These are phyloP conservation scores for Aspergillus terreus DNA, from an alignment of 2,329 filamentous ascomycete genomes.

Conservation along the genomic window DNA sequence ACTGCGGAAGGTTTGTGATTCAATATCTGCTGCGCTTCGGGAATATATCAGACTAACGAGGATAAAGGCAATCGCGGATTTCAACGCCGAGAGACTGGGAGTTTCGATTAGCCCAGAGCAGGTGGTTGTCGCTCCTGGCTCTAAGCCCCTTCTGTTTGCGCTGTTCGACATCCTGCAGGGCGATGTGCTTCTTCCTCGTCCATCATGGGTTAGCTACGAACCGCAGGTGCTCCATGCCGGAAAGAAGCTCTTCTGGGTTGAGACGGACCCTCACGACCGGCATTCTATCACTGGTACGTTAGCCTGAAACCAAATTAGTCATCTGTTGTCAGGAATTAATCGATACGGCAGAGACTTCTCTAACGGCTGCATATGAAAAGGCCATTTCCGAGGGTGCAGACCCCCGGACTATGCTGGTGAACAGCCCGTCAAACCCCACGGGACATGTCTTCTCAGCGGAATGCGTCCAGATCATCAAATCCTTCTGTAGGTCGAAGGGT, in stretches of 20 bases:
- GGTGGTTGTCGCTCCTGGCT: conserved; percentile 5
- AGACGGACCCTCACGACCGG: not conserved
- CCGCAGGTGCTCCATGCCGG: conserved; percentile 1
- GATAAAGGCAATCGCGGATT: not conserved
- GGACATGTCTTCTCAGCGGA: conserved; percentile 1
- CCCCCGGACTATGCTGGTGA: conserved; percentile 1
- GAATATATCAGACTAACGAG: not conserved
- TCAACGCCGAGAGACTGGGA: conserved; percentile 1
- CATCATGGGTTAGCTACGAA: conserved; percentile 6
- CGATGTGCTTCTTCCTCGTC: conserved; percentile 4
- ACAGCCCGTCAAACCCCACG: conserved; percentile 4
- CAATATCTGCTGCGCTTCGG: not conserved
- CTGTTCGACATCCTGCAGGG: conserved; percentile 4
- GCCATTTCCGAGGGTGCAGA: not conserved
- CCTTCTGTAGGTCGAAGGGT: conserved; percentile 1
- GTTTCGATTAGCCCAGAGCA: not conserved
- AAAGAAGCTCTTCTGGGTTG: conserved; percentile 5
- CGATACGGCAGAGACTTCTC: not conserved
- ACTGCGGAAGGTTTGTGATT: not conserved
- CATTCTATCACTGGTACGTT: conserved; percentile 1
- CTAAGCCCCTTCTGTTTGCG: conserved; percentile 4
- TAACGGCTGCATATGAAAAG: not conserved
- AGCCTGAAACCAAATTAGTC: too few species aligned
- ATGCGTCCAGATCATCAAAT: not conserved
- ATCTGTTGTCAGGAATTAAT: not conserved